phyloP scores from a whole-genome alignment of 768 basidiomycete species.

The Gyrodon lividus region DNA sequence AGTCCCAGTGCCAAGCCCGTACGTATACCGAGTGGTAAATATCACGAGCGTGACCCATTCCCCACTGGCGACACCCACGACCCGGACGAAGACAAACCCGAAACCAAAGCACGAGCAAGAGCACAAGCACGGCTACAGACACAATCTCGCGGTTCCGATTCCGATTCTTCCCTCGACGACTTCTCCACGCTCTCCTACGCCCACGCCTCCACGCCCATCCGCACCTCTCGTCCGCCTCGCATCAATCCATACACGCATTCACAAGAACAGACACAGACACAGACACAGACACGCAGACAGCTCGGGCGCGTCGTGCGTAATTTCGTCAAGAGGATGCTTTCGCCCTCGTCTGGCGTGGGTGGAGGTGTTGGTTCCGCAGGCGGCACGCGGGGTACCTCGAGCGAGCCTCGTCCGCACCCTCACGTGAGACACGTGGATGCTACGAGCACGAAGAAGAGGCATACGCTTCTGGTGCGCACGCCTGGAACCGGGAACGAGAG shows the following conservation, averaged over 20 bases:
- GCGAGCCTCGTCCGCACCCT: neutral
- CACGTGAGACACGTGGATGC: neutral
- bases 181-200: conserved; percentile 11
- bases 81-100: neutral
- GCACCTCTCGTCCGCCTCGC: neutral
- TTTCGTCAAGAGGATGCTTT: conserved; percentile 22
- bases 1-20: neutral
- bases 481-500: neutral
- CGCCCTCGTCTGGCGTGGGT: conserved; percentile 8
- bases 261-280: conserved; percentile 9
- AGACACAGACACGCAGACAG: conserved; percentile 17
- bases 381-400: neutral
- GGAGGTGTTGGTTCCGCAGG: neutral
- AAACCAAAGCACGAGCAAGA: neutral
- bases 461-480: conserved; percentile 5
- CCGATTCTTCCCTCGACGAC: conserved; percentile 13
- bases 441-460: neutral
- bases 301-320: conserved; percentile 21
- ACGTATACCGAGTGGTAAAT: neutral
- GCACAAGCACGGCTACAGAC: neutral
- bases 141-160: conserved; percentile 2
- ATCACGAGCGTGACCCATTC: neutral
- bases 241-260: neutral
- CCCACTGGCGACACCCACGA: neutral
- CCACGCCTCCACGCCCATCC: neutral